Conservation (phyloP, 2,329 filamentous ascomycete species). For the Fusarium pilosicola region DNA sequence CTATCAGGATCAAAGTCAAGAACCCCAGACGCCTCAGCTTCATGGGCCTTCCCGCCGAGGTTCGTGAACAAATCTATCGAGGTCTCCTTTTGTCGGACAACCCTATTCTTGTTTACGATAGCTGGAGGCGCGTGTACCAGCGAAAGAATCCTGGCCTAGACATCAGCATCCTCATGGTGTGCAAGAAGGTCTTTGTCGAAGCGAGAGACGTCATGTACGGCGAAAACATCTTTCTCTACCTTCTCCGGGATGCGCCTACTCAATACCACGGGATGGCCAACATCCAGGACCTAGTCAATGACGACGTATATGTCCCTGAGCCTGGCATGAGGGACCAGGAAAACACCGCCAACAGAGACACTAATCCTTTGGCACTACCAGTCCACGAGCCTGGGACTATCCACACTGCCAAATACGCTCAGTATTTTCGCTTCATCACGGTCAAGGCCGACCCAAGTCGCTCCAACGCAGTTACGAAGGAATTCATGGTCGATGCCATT, state of each 20-base stretch:
- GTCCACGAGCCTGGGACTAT: slow-evolving; percentile 41
- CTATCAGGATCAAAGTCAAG: background rate
- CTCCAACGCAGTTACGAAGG: slow-evolving; percentile 30
- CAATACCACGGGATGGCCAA: slow-evolving; percentile 19
- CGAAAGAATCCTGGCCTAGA: slow-evolving; percentile 46
- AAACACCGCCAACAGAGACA: background rate
- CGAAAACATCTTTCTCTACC: slow-evolving; percentile 59
- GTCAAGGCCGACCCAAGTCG: slow-evolving; percentile 58
- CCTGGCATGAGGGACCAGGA: background rate
- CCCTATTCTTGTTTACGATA: slow-evolving; percentile 48
- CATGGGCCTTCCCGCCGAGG: slow-evolving; percentile 43
- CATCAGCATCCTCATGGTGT: slow-evolving; percentile 51
- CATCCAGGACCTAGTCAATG: slow-evolving; percentile 25
- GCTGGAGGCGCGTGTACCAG: slow-evolving; percentile 49
- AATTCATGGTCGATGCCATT: slow-evolving; percentile 51
- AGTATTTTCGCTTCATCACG: slow-evolving; percentile 53
- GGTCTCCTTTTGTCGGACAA: slow-evolving; percentile 46
- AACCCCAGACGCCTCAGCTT: slow-evolving; percentile 1
- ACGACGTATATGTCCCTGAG: slow-evolving; percentile 22
- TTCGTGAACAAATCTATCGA: slow-evolving; percentile 47
- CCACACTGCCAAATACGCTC: slow-evolving; percentile 49
- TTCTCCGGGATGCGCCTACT: slow-evolving; percentile 52
- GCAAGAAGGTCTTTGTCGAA: slow-evolving; percentile 50
- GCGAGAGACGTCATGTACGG: slow-evolving; percentile 57
- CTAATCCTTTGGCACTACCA: slow-evolving; percentile 3